These are phyloP conservation scores for Achaetomium macrosporum DNA, from an alignment of 2,329 filamentous ascomycete species.

Conservation along the genomic window DNA sequence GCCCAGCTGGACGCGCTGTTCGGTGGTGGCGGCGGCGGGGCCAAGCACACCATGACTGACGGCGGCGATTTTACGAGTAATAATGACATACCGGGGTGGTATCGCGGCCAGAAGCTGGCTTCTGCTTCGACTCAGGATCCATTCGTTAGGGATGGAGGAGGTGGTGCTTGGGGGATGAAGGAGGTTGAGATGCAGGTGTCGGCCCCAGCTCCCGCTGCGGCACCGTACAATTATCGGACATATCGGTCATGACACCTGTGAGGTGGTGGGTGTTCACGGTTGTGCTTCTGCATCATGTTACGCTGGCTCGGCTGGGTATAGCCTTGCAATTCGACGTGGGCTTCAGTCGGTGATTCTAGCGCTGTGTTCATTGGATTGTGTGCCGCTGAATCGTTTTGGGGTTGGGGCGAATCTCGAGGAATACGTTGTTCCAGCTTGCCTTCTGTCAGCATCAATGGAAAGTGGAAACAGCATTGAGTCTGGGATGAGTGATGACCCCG, in stretches of 20 bases:
- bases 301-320: too few relatives aligned
- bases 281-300: not conserved
- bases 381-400: too few relatives aligned
- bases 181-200: conserved; percentile 5
- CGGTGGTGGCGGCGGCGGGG: conserved; percentile 1
- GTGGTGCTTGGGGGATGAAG: not conserved
- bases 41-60: conserved; percentile 11
- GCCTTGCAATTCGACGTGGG: too few relatives aligned
- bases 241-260: conserved; percentile 12
- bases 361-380: too few relatives aligned
- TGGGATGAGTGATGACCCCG: too few relatives aligned
- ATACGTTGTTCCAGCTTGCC: too few relatives aligned
- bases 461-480: not conserved
- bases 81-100: conserved; percentile 23
- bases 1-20: conserved; percentile 24
- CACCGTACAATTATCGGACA: conserved; percentile 15
- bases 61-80: conserved; percentile 9
- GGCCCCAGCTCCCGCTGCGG: not conserved
- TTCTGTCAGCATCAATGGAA: too few relatives aligned
- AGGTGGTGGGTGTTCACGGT: not conserved
- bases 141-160: not conserved
- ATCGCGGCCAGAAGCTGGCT: conserved; percentile 19
- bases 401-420: too few relatives aligned
- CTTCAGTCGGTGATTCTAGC: too few relatives aligned
- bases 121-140: conserved; percentile 13